Evolutionary conservation across 257 asterid species (phyloP).

Genomic region (Coffea canephora): DNA sequence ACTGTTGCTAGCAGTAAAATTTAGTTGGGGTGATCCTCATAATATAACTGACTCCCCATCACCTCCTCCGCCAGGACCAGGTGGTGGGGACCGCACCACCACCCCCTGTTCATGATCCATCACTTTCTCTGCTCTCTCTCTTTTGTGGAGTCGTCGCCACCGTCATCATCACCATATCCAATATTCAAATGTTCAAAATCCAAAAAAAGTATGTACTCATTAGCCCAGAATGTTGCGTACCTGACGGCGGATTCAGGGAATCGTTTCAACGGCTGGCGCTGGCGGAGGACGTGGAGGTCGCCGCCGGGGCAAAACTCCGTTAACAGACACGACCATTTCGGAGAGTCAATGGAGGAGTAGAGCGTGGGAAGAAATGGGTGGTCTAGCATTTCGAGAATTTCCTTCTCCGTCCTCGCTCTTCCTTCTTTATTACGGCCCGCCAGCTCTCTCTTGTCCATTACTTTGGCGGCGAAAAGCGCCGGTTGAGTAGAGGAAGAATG

Average conservation of each 20-base stretch:
- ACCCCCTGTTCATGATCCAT: slow-evolving; percentile 19
- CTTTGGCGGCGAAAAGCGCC: slow-evolving; percentile 81
- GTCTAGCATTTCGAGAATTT: slow-evolving; percentile 78
- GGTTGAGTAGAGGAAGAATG: neutral
- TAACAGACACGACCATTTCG: slow-evolving; percentile 82
- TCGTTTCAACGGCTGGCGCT: slow-evolving; percentile 85
- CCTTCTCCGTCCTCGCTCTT: slow-evolving; percentile 80
- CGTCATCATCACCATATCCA: slow-evolving; percentile 24
- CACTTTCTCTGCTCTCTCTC: slow-evolving; percentile 15
- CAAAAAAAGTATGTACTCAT: neutral
- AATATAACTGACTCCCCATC: slow-evolving; percentile 29
- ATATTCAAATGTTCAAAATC: neutral
- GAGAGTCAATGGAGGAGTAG: slow-evolving; percentile 71
- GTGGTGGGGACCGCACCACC: slow-evolving; percentile 28
- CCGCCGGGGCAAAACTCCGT: slow-evolving; percentile 99
- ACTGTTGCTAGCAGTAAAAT: slow-evolving; percentile 13
- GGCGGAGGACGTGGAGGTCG: slow-evolving; percentile 95
- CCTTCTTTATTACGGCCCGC: slow-evolving; percentile 86
- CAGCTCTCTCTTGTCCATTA: slow-evolving; percentile 81
- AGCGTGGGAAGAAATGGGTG: slow-evolving; percentile 92
- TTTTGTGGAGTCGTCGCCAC: slow-evolving; percentile 19
- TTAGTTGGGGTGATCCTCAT: no score
- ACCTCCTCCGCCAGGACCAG: slow-evolving; percentile 30
- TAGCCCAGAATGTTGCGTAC: slow-evolving; percentile 27
- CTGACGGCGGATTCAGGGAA: slow-evolving; percentile 88